Conservation (phyloP, 306 rosid species). For the Castanospermum australe region DNA sequence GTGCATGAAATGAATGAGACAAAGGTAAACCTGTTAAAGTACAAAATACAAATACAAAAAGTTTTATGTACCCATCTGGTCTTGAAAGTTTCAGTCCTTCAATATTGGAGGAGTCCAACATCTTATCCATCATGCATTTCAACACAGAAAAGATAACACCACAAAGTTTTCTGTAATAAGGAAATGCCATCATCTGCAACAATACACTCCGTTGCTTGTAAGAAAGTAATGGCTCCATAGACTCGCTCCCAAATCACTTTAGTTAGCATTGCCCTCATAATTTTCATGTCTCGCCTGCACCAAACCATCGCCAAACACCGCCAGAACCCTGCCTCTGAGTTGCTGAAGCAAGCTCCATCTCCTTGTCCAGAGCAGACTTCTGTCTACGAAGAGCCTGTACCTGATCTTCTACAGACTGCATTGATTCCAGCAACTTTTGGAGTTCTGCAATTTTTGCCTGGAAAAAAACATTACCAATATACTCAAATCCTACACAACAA, state of each 20-base stretch:
- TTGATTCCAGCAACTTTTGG: conserved; percentile 69
- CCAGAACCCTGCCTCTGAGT: conserved; percentile 83
- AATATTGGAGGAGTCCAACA: conserved; percentile 33
- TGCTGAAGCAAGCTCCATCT: conserved; percentile 64
- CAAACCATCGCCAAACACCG: conserved; percentile 88
- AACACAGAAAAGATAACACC: conserved; percentile 9
- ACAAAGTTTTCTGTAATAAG: conserved; percentile 25
- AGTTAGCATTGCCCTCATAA: background rate
- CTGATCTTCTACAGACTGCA: conserved; percentile 79
- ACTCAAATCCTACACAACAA: background rate
- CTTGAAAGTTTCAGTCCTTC: conserved; percentile 25
- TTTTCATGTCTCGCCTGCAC: conserved; percentile 36
- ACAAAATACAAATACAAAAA: conserved; percentile 25
- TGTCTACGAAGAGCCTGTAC: conserved; percentile 77
- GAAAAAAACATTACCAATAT: conserved; percentile 22
- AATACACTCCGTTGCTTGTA: conserved; percentile 20
- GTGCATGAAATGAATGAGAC: conserved; percentile 14
- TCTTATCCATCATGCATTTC: conserved; percentile 26
- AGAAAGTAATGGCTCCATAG: conserved; percentile 5
- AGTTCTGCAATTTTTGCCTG: conserved; percentile 92
- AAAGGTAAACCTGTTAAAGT: background rate
- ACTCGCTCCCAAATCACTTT: conserved; percentile 23
- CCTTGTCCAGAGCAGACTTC: conserved; percentile 71
- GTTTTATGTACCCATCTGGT: conserved; percentile 11
- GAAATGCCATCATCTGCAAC: conserved; percentile 23